phyloP scores from a whole-genome alignment of 768 basidiomycete species.

The Mycena alexandri region DNA sequence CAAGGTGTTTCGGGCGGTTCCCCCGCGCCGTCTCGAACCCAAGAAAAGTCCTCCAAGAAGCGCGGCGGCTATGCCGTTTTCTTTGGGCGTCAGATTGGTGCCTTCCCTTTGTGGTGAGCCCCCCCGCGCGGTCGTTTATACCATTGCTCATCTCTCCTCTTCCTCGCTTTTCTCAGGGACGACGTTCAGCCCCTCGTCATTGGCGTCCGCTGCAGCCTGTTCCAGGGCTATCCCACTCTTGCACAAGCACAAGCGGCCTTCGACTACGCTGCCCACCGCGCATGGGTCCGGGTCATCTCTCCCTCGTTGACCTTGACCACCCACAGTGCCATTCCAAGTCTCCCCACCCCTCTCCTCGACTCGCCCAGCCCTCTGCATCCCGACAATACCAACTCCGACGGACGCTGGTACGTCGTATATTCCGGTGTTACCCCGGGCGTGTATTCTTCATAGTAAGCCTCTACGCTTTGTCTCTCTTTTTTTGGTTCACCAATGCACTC shows the following conservation, averaged over 20 bases:
- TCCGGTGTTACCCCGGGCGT: neutral
- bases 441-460: neutral
- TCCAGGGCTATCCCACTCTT: no score
- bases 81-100: neutral
- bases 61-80: neutral
- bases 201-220: no score
- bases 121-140: no score
- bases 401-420: neutral
- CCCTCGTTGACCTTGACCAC: neutral
- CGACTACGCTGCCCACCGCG: neutral
- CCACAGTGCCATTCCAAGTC: no score
- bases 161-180: neutral
- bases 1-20: neutral
- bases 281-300: neutral
- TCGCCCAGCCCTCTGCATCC: neutral
- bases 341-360: neutral
- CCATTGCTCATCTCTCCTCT: neutral
- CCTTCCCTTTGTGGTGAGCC: no score
- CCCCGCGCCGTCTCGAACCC: neutral
- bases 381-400: neutral
- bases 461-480: no score
- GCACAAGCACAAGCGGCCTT: no score
- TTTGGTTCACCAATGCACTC: no score
- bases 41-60: neutral
- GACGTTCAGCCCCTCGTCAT: no score